These are phyloP conservation scores for Cyberlindnera maritima DNA, from an alignment of 805 yeast genomes.

Conservation along the genomic window DNA sequence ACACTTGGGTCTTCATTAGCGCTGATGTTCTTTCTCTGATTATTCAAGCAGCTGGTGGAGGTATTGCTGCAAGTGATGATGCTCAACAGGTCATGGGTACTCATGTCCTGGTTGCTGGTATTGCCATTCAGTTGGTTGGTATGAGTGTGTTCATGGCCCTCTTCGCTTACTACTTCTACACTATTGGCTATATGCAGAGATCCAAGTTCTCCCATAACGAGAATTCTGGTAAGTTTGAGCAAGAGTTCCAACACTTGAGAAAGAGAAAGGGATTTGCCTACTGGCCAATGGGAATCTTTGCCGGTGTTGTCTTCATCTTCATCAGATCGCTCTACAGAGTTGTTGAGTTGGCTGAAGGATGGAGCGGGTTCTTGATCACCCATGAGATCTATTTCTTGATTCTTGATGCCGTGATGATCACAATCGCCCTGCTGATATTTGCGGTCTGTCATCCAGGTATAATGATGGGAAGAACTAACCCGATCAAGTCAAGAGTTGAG, in stretches of 20 bases:
- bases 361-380: too few species aligned
- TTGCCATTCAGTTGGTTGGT: background rate
- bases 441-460: background rate
- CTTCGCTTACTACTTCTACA: slow-evolving; percentile 1
- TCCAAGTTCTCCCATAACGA: too few species aligned
- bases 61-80: slow-evolving; percentile 19
- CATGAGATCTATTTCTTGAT: background rate
- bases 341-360: slow-evolving; percentile 69
- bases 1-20: slow-evolving; percentile 60
- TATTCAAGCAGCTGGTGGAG: slow-evolving; percentile 79
- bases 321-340: slow-evolving; percentile 72
- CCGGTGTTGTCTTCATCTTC: slow-evolving; percentile 51
- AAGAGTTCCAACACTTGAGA: slow-evolving; percentile 38
- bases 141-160: background rate
- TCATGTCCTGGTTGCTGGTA: background rate
- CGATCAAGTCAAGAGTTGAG: background rate
- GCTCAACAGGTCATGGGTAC: too few species aligned
- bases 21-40: slow-evolving; percentile 64
- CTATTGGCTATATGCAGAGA: background rate
- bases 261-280: too few species aligned
- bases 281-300: too few species aligned
- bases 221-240: background rate
- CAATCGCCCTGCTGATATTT: background rate
- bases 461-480: background rate
- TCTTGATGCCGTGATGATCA: background rate